phyloP scores from a whole-genome alignment of 441 rosid genomes.

The Populus hybrid region DNA sequence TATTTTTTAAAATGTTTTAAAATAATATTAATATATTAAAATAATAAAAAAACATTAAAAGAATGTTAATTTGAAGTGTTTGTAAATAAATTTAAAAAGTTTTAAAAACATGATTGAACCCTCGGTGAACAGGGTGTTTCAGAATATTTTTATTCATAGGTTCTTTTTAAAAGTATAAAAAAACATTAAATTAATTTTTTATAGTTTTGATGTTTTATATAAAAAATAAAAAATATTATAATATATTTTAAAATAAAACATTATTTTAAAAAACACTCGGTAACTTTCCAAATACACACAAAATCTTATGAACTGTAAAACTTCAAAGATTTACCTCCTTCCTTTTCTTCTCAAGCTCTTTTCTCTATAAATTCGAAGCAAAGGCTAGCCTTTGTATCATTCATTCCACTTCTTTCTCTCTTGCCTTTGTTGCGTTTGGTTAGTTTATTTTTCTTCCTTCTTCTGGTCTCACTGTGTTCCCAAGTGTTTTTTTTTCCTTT shows the following conservation, averaged over 20 bases:
- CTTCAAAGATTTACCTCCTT: not conserved
- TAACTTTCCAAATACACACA: not conserved
- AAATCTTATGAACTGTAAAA: not conserved
- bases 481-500: not conserved
- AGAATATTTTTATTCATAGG: too few species aligned
- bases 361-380: constrained; percentile 25
- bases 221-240: too few species aligned
- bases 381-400: not conserved
- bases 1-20: too few species aligned
- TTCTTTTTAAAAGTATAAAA: too few species aligned
- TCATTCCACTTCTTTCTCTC: constrained; percentile 8
- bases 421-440: constrained; percentile 25
- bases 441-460: not conserved
- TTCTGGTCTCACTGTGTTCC: not conserved
- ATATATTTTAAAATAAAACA: not conserved
- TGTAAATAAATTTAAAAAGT: too few species aligned
- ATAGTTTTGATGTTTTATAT: too few species aligned
- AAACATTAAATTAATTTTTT: too few species aligned
- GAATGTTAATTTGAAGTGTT: too few species aligned
- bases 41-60: too few species aligned
- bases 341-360: not conserved
- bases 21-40: too few species aligned
- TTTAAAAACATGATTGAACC: too few species aligned
- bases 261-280: not conserved
- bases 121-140: too few species aligned